Conservation (phyloP, 2,329 filamentous ascomycete genomes). For the Sarocladium kiliense region DNA sequence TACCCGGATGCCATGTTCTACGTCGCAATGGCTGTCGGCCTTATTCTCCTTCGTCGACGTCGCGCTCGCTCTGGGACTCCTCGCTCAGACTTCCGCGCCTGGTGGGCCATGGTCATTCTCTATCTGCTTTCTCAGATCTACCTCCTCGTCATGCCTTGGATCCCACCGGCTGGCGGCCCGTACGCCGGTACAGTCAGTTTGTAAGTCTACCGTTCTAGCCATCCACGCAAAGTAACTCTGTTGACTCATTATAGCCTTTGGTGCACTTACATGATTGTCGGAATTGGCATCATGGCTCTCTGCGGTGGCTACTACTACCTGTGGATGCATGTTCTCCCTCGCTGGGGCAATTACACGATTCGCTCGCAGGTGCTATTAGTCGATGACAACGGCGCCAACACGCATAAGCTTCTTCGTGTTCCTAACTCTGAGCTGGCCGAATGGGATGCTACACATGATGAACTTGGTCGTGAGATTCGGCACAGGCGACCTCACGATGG, state of each 20-base stretch:
- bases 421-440: conserved; percentile 40
- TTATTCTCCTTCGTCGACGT: conserved; percentile 52
- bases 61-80: conserved; percentile 45
- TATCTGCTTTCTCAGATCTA: conserved; percentile 55
- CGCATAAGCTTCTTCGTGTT: conserved; percentile 47
- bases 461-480: conserved; percentile 25
- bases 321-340: conserved; percentile 54
- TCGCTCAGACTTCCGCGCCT: conserved; percentile 49
- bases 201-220: neutral
- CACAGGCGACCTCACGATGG: neutral
- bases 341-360: conserved; percentile 46
- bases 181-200: conserved; percentile 60
- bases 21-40: conserved; percentile 49
- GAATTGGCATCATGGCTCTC: conserved; percentile 50
- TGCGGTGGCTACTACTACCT: conserved; percentile 54
- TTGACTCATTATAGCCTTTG: conserved; percentile 29
- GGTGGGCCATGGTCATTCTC: conserved; percentile 54
- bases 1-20: conserved; percentile 57
- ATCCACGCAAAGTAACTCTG: no score
- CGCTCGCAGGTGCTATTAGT: conserved; percentile 49
- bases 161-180: conserved; percentile 55
- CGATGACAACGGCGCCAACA: conserved; percentile 38
- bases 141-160: conserved; percentile 66
- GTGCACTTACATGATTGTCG: conserved; percentile 63
- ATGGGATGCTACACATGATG: conserved; percentile 59